Base-by-base conservation (phyloP, 495 filamentous ascomycete genomes). In the Tuber magnatum region DNA sequence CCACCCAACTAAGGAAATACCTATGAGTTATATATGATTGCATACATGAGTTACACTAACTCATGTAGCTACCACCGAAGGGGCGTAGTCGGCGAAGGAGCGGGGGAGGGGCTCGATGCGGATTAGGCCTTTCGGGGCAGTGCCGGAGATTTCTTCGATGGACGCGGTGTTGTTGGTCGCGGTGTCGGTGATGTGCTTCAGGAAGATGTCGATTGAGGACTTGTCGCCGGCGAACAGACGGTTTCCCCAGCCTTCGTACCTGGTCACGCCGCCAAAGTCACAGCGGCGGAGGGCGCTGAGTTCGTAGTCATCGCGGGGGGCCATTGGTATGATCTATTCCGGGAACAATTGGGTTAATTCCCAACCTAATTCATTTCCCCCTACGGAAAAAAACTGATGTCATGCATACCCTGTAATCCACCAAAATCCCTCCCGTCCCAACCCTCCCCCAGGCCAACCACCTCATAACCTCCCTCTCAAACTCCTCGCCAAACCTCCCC, bases 391-490 rank as follows among this genome's bases (percentile, higher is more conserved):
- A 18, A 20, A 65, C 4, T 18, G 35, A 69, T 61, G n/a, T 32
- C 72, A 61, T 16, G 71, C 79, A 71, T 80, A 81, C 88, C 12
- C 89, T 85, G 85, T 91, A 91, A 81, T 95, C 90, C 35, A 91
- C 88, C 16, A 99, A 87, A 28, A 97, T 83, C 7, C 95, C 95
- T 3, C 94, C 94, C 42, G 90, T 89, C n/a, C 92, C 90, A 92
- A 97, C 96, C 73, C 91, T 89, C 32, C 92, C 93, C 94, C 94
- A 99, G 5, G 95, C 95, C 73, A 97, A 84, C 94, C 93, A 97
- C 73, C 91, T 87, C 85, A 91, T 89, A 46, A 97, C 78, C 72
- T 97, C 93, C 28, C 85, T 86, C 82, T 92, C 90, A 72, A 96
- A 81, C 44, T 86, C 86, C 0, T 85, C 80, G 24, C 86, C 42